Conservation (phyloP, 768 basidiomycete genomes). For the Collybia sp. region DNA sequence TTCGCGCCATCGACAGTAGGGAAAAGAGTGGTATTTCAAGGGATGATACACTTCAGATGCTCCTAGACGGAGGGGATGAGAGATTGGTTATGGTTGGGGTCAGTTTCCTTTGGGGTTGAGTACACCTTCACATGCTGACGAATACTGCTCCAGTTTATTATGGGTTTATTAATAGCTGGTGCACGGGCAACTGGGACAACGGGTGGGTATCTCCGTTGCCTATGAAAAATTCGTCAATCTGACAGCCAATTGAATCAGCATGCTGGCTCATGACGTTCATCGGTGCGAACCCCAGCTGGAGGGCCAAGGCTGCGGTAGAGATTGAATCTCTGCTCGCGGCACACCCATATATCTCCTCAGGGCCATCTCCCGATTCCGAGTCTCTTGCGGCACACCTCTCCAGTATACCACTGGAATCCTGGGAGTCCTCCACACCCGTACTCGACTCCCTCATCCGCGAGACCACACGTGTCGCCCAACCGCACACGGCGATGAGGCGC, state of each 20-base stretch:
- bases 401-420: conserved; percentile 58
- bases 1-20: conserved; percentile 50
- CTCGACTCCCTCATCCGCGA: conserved; percentile 73
- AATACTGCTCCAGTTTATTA: conserved; percentile 54
- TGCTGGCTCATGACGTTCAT: conserved; percentile 76
- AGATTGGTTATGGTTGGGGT: conserved; percentile 67
- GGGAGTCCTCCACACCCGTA: conserved; percentile 67
- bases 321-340: conserved; percentile 47
- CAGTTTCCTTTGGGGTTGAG: conserved; percentile 18
- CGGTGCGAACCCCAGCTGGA: conserved; percentile 64
- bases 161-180: conserved; percentile 79
- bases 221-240: background rate
- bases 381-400: conserved; percentile 45
- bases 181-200: conserved; percentile 77
- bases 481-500: conserved; percentile 76
- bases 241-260: conserved; percentile 27
- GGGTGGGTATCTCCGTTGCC: conserved; percentile 25
- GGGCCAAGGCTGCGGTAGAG: conserved; percentile 54
- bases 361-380: conserved; percentile 15
- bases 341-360: conserved; percentile 23
- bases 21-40: conserved; percentile 49
- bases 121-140: conserved; percentile 1
- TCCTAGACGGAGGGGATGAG: conserved; percentile 68
- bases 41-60: conserved; percentile 71
- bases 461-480: conserved; percentile 74